Evolutionary conservation across 2,329 filamentous ascomycete genomes (phyloP).

Genomic region (Arthrinium puccinioides): DNA sequence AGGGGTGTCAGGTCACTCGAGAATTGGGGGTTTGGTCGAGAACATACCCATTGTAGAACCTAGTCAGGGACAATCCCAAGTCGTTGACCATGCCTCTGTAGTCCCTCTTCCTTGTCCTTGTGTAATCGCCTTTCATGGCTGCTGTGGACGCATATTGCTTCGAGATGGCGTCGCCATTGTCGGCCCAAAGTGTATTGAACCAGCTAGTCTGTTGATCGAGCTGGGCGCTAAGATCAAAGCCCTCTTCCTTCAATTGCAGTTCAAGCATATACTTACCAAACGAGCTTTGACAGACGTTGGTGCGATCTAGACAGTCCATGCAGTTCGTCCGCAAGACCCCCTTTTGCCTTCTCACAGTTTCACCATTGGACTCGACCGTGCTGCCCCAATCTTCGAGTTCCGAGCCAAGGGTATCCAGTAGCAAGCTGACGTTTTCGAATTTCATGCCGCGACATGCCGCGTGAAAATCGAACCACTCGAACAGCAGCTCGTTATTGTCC

Average conservation of each 20-base stretch:
- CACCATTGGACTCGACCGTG: slow-evolving; percentile 48
- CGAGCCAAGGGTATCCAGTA: slow-evolving; percentile 63
- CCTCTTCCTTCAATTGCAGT: slow-evolving; percentile 66
- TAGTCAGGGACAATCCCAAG: slow-evolving; percentile 77
- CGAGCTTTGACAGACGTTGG: slow-evolving; percentile 91
- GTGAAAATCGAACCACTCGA: slow-evolving; percentile 99
- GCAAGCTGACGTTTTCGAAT: slow-evolving; percentile 84
- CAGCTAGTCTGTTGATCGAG: slow-evolving; percentile 74
- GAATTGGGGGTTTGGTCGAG: too few species aligned
- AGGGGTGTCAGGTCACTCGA: neutral
- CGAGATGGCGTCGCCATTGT: slow-evolving; percentile 93
- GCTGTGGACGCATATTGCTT: slow-evolving; percentile 94
- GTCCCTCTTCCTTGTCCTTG: slow-evolving; percentile 81
- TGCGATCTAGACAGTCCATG: slow-evolving; percentile 96
- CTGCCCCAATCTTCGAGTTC: slow-evolving; percentile 67
- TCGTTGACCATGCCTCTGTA: slow-evolving; percentile 89
- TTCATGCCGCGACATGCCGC: slow-evolving; percentile 90
- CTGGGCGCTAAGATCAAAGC: slow-evolving; percentile 68
- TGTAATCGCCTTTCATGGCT: slow-evolving; percentile 95
- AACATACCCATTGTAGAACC: slow-evolving; percentile 59
- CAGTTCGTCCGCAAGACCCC: slow-evolving; percentile 92
- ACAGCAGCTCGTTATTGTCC: slow-evolving; percentile 43
- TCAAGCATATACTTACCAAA: slow-evolving; percentile 81
- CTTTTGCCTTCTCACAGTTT: slow-evolving; percentile 45
- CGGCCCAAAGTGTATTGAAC: slow-evolving; percentile 97